These are phyloP conservation scores for Geotrichum aggregatum DNA, from an alignment of 1,139 yeast species.

Conservation along the genomic window DNA sequence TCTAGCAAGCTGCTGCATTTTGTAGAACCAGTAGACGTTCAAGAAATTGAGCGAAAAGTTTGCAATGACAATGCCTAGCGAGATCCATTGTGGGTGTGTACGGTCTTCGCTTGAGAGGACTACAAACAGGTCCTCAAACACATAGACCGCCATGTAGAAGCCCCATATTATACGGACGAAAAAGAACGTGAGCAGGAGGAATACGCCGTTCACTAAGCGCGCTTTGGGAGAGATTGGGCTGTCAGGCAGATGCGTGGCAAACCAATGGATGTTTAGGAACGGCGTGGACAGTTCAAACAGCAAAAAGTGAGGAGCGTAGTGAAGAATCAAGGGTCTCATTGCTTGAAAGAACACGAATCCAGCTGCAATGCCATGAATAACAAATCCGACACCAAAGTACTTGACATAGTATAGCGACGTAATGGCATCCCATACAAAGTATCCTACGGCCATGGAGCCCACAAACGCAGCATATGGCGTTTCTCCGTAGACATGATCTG, in stretches of 20 bases:
- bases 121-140: conserved; percentile 28
- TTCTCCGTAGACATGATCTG: conserved; percentile 52
- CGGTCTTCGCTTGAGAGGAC: conserved; percentile 23
- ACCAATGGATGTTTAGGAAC: conserved; percentile 90
- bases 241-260: conserved; percentile 59
- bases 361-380: conserved; percentile 82
- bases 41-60: conserved; percentile 63
- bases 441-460: conserved; percentile 69
- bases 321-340: conserved; percentile 68
- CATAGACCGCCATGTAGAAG: conserved; percentile 63
- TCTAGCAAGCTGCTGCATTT: conserved; percentile 70
- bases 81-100: conserved; percentile 44
- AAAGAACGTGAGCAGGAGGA: conserved; percentile 68
- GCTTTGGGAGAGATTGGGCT: conserved; percentile 40
- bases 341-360: conserved; percentile 65
- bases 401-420: conserved; percentile 59
- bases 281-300: conserved; percentile 90
- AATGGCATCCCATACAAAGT: conserved; percentile 82
- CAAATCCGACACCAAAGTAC: conserved; percentile 75
- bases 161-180: conserved; percentile 82
- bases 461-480: conserved; percentile 73
- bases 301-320: conserved; percentile 80
- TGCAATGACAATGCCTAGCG: conserved; percentile 52
- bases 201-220: conserved; percentile 55
- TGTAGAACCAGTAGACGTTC: conserved; percentile 61